phyloP scores from a whole-genome alignment of 371 early-diverging fungal genomes.

The Syncephalis plumigaleata region DNA sequence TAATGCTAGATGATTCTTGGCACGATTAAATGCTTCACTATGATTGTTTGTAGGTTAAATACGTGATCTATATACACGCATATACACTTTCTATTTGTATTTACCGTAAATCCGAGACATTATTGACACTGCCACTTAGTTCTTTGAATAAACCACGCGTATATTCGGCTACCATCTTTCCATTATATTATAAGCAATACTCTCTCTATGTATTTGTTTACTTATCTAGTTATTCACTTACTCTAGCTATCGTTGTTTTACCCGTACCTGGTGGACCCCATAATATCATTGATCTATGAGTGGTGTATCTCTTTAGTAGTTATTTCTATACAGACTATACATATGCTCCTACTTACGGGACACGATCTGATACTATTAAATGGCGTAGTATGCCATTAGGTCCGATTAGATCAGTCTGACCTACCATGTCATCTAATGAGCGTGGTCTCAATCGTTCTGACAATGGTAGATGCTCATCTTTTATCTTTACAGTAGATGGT shows the following conservation, averaged over 20 bases:
- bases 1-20: slow-evolving; percentile 27
- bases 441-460: slow-evolving; percentile 47
- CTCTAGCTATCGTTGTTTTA: slow-evolving; percentile 61
- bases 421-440: slow-evolving; percentile 41
- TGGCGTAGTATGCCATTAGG: slow-evolving; percentile 33
- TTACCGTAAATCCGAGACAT: slow-evolving; percentile 40
- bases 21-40: slow-evolving; percentile 53
- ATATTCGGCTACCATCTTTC: slow-evolving; percentile 37
- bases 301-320: neutral
- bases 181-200: neutral
- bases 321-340: neutral
- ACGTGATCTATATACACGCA: too few relatives aligned
- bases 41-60: too few relatives aligned
- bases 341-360: slow-evolving; percentile 53
- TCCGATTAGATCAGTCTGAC: slow-evolving; percentile 54
- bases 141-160: slow-evolving; percentile 48
- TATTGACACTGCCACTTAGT: slow-evolving; percentile 51
- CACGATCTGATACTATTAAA: slow-evolving; percentile 38
- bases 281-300: slow-evolving; percentile 22
- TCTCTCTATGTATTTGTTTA: too few relatives aligned
- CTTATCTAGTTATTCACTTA: slow-evolving; percentile 7
- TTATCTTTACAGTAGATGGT: neutral
- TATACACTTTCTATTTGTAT: slow-evolving; percentile 3
- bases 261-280: slow-evolving; percentile 77
- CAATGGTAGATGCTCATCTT: slow-evolving; percentile 12